These are phyloP conservation scores for Zygosaccharomyces rouxii DNA, from an alignment of 805 yeast genomes.

Conservation along the genomic window DNA sequence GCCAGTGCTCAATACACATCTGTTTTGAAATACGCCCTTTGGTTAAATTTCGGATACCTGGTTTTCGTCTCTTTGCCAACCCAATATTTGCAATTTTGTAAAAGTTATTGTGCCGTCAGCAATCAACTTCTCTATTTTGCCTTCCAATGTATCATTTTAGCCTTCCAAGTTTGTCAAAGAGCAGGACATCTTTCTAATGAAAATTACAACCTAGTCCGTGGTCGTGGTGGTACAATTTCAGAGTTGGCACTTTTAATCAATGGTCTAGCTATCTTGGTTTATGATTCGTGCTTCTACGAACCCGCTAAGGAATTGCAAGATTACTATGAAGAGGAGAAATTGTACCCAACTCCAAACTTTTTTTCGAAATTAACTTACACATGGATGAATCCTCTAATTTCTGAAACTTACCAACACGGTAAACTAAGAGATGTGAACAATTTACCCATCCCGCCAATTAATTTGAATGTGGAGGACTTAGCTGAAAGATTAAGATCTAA, in stretches of 20 bases:
- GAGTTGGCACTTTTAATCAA: slow-evolving; percentile 33
- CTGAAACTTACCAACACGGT: slow-evolving; percentile 38
- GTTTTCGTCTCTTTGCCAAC: slow-evolving; percentile 27
- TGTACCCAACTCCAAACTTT: slow-evolving; percentile 28
- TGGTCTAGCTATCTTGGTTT: slow-evolving; percentile 33
- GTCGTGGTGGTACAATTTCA: slow-evolving; percentile 18
- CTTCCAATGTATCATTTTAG: slow-evolving; percentile 18
- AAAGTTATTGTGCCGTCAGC: slow-evolving; percentile 29
- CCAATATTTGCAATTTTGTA: slow-evolving; percentile 28
- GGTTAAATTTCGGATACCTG: slow-evolving; percentile 21
- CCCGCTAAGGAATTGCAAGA: slow-evolving; percentile 40
- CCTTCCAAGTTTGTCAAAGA: slow-evolving; percentile 27
- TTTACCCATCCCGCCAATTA: slow-evolving; percentile 41
- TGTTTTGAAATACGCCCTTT: slow-evolving; percentile 12
- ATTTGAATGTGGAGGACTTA: slow-evolving; percentile 35
- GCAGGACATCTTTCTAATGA: slow-evolving; percentile 19
- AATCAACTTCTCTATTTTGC: slow-evolving; percentile 31
- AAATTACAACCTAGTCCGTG: slow-evolving; percentile 20
- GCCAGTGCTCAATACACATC: slow-evolving; percentile 6
- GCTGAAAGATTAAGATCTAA: slow-evolving; percentile 30
- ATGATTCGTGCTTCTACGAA: slow-evolving; percentile 37
- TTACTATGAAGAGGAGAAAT: slow-evolving; percentile 34
- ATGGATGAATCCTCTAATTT: slow-evolving; percentile 46
- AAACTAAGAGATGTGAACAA: slow-evolving; percentile 40
- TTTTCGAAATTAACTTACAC: slow-evolving; percentile 41